Evolutionary conservation across 2,329 filamentous ascomycete species (phyloP).

Genomic region (Stenocarpella maydis): DNA sequence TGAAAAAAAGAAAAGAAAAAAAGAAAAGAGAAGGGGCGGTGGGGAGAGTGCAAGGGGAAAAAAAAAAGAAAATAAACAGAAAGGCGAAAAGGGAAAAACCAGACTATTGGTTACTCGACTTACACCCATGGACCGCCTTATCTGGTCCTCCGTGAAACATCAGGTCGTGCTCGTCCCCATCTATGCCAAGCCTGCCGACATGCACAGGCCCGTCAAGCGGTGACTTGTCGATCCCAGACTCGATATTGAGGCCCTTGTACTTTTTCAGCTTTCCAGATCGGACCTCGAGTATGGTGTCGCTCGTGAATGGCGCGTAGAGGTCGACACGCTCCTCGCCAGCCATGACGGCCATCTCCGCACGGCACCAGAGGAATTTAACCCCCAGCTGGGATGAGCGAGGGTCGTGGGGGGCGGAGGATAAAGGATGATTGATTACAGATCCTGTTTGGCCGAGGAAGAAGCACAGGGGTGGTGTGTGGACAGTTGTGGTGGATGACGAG

Average conservation of each 20-base stretch:
- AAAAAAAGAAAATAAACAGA: too few species aligned
- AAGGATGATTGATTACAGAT: not conserved
- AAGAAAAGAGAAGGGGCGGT: too few species aligned
- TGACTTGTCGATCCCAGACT: constrained; percentile 66
- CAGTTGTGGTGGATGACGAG: too few species aligned
- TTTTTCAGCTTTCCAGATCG: constrained; percentile 65
- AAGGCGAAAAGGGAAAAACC: not conserved
- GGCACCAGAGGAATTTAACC: not conserved
- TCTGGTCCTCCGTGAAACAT: constrained; percentile 69
- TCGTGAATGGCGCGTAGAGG: constrained; percentile 52
- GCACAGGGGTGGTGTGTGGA: not conserved
- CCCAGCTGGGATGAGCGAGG: not conserved
- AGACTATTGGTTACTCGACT: constrained; percentile 39
- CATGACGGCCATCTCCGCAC: not conserved
- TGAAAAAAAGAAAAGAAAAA: too few species aligned
- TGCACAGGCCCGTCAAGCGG: constrained; percentile 53
- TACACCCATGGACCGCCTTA: constrained; percentile 68
- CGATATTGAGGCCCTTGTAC: constrained; percentile 58
- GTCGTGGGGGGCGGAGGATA: not conserved
- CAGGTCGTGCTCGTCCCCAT: constrained; percentile 68
- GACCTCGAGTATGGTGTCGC: constrained; percentile 63
- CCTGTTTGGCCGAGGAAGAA: too few species aligned
- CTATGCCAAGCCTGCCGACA: constrained; percentile 59
- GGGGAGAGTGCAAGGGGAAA: too few species aligned
- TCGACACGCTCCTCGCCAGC: constrained; percentile 42